Evolutionary conservation across 192 early-diverging fungal genomes (phyloP), one percentile per base, ranked within the genome.

Genomic region (Backusella australiensis): DNA sequence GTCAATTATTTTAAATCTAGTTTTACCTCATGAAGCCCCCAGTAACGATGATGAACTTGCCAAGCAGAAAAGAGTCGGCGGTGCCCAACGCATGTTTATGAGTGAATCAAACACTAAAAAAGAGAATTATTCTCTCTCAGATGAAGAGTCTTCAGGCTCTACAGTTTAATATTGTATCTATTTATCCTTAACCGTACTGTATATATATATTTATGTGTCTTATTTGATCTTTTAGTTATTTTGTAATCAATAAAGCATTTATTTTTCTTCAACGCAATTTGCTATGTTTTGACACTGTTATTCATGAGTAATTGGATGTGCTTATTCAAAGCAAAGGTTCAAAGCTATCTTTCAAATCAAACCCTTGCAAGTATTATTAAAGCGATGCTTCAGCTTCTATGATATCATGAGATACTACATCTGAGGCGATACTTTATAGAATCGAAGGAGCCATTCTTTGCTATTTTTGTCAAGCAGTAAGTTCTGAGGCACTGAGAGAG

Each of bases 1-100:
- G 34, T 68, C 82, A 29, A 82, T 80, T 29, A 12, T 85, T 34
- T 69, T 87, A 67, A 87, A 85, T 53, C 75, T 68, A 0, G 53
- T 85, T 19, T 63, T 87, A 35, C 86, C 86, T 21, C 19, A 59
- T 3, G 78, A 79, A 59, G 34, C 49, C 3, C 12, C 56, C 12
- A 63, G 12, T 26, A 29, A 63, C 11, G 26, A 26, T 26, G 56
- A 29, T 12, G 56, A 63, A 14, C 5, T 29, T 26, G 56, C 56
- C 56, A 63, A 63, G 23, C 56, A 63, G 56, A 63, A 63, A 29
- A 63, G 56, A 14, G 23, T 63, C 1, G 56, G 56, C 3, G 56
- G 56, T 63, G 56, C 56, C 1, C 56, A 63, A 5, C 56, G 56
- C 26, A 29, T 63, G 23, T 63, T 63, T 63, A 63, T 63, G 56